Base-by-base conservation (phyloP, 2,329 filamentous ascomycete genomes). In the Huntiella decipiens region DNA sequence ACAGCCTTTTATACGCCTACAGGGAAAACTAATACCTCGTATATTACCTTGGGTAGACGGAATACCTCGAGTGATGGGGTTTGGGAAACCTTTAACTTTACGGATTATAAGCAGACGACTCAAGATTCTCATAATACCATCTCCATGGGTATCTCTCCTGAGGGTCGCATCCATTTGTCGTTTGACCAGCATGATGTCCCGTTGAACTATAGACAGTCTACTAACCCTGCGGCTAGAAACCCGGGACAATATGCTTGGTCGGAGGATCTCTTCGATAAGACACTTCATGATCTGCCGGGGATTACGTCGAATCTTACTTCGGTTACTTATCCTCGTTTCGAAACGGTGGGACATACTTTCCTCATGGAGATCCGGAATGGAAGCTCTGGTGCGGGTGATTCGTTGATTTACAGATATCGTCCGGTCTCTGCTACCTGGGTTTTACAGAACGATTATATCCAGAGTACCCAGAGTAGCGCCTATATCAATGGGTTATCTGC, bases 181-280 rank as follows among this genome's bases (percentile, higher is more conserved):
- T 54, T 52, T 40, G 52, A 54, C 33, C 52, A 54, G 34, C 52
- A 54, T 31, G 51, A 54, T 33, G 52, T 54, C 6, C 52, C 52
- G 2, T 43, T 54, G 5, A 54, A 54, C 43, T 54, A 54, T 35
- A 45, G 52, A n/a, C 49, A 52, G 4, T 51, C 48, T 16, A 48
- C 44, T 7, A 37, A 43, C 11, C 43, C 38, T 6, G 43, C 53
- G n/a, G 52, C 51, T 3, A 12, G 22, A 4, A 39, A 50, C 5
- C 49, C 49, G 5, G 33, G 36, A 5, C 38, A 43, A 7, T 31
- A 48, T n/a, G 28, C 33, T 1, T 54, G 52, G 52, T 48, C 32
- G 5, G 48, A 49, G n/a, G 35, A 38, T 5, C 40, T 53, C 8
- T 54, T 53, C 19, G 47, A 45, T 3, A 4, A 19, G 13, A 52